Conservation (phyloP, 805 yeast species). For the Yarrowia sp. region DNA sequence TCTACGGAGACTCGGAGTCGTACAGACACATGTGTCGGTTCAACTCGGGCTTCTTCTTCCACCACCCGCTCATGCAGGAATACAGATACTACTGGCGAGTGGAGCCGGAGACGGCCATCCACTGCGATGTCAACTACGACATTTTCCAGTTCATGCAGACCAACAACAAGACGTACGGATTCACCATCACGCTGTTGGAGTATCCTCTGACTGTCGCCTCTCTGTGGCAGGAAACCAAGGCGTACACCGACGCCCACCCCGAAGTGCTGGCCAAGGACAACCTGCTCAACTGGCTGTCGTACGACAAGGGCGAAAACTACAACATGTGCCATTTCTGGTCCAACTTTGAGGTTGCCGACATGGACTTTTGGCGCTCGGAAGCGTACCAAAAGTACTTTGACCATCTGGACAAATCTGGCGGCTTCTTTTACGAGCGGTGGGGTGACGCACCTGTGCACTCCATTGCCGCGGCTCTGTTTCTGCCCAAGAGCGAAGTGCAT, state of each 20-base stretch:
- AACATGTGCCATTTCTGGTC: conserved; percentile 86
- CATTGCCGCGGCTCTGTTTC: conserved; percentile 66
- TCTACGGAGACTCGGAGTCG: conserved; percentile 65
- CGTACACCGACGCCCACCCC: conserved; percentile 56
- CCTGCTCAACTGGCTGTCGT: conserved; percentile 65
- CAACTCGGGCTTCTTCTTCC: conserved; percentile 75
- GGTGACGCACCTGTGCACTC: conserved; percentile 92
- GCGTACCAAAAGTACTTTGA: conserved; percentile 65
- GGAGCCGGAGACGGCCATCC: conserved; percentile 69
- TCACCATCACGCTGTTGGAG: conserved; percentile 70
- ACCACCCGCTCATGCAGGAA: conserved; percentile 62
- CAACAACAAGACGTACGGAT: conserved; percentile 67
- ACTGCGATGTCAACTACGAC: conserved; percentile 69
- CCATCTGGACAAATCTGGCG: conserved; percentile 67
- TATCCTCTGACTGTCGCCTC: conserved; percentile 65
- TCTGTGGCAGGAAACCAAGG: conserved; percentile 64
- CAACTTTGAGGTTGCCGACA: conserved; percentile 72
- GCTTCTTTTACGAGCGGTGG: conserved; percentile 85
- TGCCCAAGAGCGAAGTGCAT: conserved; percentile 63
- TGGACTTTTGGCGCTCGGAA: conserved; percentile 65
- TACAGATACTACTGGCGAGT: conserved; percentile 80
- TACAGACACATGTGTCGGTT: conserved; percentile 85
- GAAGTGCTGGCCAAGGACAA: conserved; percentile 62
- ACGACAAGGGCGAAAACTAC: conserved; percentile 68
- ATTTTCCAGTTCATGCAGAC: conserved; percentile 65